Percentiles rank a stretch among this genome's conserved stretches.
phyloP scores from a whole-genome alignment of 441 rosid genomes.

The Gossypium lobatum region DNA sequence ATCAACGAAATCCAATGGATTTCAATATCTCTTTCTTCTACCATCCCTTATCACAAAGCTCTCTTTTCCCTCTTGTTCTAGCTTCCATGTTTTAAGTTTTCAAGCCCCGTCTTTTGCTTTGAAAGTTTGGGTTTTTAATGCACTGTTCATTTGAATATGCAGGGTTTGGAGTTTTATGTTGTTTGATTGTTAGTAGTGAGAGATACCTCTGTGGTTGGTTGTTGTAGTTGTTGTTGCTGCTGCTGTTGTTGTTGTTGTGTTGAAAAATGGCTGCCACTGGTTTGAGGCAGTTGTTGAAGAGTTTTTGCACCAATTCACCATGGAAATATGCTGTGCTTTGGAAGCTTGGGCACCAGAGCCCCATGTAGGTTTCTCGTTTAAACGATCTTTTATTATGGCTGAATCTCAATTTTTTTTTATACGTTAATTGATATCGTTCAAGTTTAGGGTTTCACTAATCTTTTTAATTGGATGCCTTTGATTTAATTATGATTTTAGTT shows the following conservation, averaged over 20 bases:
- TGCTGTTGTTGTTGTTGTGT: slow-evolving; percentile 12
- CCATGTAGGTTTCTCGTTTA: slow-evolving; percentile 39
- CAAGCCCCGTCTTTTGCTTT: neutral
- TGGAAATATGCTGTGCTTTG: slow-evolving; percentile 61
- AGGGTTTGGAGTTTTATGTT: neutral
- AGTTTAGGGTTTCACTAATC: too few relatives aligned
- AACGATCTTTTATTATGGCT: too few relatives aligned
- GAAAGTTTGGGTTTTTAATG: neutral
- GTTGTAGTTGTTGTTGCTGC: slow-evolving; percentile 25
- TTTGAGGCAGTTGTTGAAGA: slow-evolving; percentile 36
- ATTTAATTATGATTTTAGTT: too few relatives aligned
- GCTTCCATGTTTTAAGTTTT: neutral
- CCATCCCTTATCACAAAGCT: neutral
- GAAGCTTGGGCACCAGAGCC: slow-evolving; percentile 42
- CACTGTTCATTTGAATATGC: neutral
- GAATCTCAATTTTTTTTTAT: too few relatives aligned
- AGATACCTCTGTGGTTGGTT: neutral
- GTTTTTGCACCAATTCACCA: slow-evolving; percentile 36
- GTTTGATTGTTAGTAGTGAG: slow-evolving; percentile 5
- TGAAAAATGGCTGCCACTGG: slow-evolving; percentile 36
- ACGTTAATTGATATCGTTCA: too few relatives aligned
- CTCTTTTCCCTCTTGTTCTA: neutral
- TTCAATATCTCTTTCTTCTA: neutral
- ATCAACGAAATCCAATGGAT: slow-evolving; percentile 23
- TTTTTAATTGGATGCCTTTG: too few relatives aligned